phyloP scores from a whole-genome alignment of 805 yeast species.

The Ogataea allantospora region DNA sequence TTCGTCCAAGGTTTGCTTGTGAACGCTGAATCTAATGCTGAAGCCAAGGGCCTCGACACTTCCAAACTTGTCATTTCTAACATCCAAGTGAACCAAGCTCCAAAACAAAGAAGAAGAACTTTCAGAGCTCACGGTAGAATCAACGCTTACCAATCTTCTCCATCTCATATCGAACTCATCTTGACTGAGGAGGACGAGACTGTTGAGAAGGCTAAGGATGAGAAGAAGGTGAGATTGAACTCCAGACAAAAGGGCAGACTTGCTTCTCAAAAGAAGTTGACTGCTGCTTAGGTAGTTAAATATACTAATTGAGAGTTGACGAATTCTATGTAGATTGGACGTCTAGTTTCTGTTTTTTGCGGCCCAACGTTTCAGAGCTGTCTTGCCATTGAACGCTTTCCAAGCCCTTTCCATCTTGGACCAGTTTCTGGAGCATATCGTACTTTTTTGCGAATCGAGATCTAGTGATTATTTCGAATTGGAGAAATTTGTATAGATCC shows the following conservation, averaged over 20 bases:
- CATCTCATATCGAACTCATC: slow-evolving; percentile 98
- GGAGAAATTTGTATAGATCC: slow-evolving; percentile 25
- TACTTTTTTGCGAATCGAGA: slow-evolving; percentile 16
- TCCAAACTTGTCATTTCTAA: slow-evolving; percentile 92
- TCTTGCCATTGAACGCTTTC: slow-evolving; percentile 15
- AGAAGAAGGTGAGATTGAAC: slow-evolving; percentile 63
- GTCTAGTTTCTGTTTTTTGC: slow-evolving; percentile 6
- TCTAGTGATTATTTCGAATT: slow-evolving; percentile 19
- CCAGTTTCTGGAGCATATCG: slow-evolving; percentile 5
- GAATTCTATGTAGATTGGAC: slow-evolving; percentile 5
- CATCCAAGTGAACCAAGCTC: slow-evolving; percentile 99
- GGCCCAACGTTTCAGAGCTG: slow-evolving; percentile 3
- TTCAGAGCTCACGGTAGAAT: slow-evolving; percentile 99
- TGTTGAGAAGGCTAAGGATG: slow-evolving; percentile 78
- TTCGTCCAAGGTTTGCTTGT: slow-evolving; percentile 90
- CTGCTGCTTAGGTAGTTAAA: slow-evolving; percentile 48
- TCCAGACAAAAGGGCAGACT: slow-evolving; percentile 92
- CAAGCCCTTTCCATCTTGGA: slow-evolving; percentile 19
- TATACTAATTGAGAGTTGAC: slow-evolving; percentile 14
- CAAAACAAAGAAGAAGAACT: slow-evolving; percentile 99
- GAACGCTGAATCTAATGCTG: slow-evolving; percentile 99
- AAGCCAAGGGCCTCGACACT: slow-evolving; percentile 96
- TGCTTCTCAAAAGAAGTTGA: slow-evolving; percentile 81
- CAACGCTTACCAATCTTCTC: slow-evolving; percentile 98
- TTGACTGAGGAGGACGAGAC: slow-evolving; percentile 93